These are phyloP conservation scores for Tricholoma flavovirens DNA, from an alignment of 768 basidiomycete species.

Conservation along the genomic window DNA sequence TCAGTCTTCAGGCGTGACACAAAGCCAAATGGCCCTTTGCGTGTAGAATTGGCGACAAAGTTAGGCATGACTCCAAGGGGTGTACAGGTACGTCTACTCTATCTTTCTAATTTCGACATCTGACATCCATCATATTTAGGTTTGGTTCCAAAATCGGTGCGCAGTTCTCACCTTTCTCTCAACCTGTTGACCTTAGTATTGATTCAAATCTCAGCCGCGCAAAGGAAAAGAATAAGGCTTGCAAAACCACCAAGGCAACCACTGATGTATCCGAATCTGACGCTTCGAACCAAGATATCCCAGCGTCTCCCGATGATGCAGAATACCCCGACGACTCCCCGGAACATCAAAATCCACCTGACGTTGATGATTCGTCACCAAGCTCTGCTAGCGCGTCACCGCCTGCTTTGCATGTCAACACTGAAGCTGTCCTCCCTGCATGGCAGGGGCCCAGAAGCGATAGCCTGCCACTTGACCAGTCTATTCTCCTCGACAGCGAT, in stretches of 20 bases:
- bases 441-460: constrained; percentile 35
- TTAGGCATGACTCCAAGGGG: constrained; percentile 91
- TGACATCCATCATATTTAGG: constrained; percentile 39
- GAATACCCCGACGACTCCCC: constrained; percentile 9
- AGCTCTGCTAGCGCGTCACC: constrained; percentile 29
- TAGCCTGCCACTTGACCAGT: constrained; percentile 11
- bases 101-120: constrained; percentile 2
- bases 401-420: constrained; percentile 36
- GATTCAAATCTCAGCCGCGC: constrained; percentile 50
- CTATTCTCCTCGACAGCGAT: constrained; percentile 7
- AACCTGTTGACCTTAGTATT: background rate
- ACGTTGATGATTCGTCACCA: constrained; percentile 16
- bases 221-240: constrained; percentile 70
- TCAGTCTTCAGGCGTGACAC: constrained; percentile 81
- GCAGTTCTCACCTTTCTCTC: constrained; percentile 9
- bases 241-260: constrained; percentile 39
- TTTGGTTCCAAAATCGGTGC: constrained; percentile 88
- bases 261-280: constrained; percentile 10
- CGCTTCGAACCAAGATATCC: constrained; percentile 19
- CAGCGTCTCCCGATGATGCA: constrained; percentile 22
- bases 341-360: constrained; percentile 2
- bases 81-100: constrained; percentile 69
- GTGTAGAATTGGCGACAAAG: constrained; percentile 75
- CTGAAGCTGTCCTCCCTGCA: constrained; percentile 19
- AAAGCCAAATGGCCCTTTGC: constrained; percentile 79